These are phyloP conservation scores for Leptodontidium sp. DNA, from an alignment of 2,329 filamentous ascomycete species.

Conservation along the genomic window DNA sequence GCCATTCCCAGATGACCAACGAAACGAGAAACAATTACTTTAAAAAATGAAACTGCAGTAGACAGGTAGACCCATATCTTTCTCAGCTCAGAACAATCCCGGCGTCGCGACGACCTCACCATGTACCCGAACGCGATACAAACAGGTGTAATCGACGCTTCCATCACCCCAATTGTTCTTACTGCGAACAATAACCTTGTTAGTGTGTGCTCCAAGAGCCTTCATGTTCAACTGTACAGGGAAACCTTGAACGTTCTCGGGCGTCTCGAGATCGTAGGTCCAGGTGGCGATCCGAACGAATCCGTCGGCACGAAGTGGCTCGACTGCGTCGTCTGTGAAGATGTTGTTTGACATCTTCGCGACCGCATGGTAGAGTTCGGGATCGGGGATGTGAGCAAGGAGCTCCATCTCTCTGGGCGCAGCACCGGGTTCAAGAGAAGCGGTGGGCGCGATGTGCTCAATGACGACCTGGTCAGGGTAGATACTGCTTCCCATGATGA, in stretches of 20 bases:
- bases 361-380: constrained; percentile 46
- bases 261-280: constrained; percentile 56
- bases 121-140: constrained; percentile 70
- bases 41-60: neutral
- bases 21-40: neutral
- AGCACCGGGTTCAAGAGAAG: constrained; percentile 67
- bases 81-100: constrained; percentile 9
- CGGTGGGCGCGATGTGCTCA: constrained; percentile 72
- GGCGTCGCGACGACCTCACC: constrained; percentile 47
- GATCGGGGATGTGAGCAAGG: constrained; percentile 66
- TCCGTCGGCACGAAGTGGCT: constrained; percentile 44
- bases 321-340: constrained; percentile 49
- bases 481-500: constrained; percentile 65
- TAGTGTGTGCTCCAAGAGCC: constrained; percentile 56
- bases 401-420: constrained; percentile 76
- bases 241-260: constrained; percentile 58
- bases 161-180: constrained; percentile 64
- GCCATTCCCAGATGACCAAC: constrained; percentile 18
- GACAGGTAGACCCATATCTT: constrained; percentile 1
- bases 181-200: constrained; percentile 62
- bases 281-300: constrained; percentile 68
- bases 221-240: constrained; percentile 59
- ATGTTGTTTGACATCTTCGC: constrained; percentile 45
- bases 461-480: constrained; percentile 74
- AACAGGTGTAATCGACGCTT: constrained; percentile 64